Conservation (phyloP, 768 basidiomycete genomes). For the Lentinula lateritia region DNA sequence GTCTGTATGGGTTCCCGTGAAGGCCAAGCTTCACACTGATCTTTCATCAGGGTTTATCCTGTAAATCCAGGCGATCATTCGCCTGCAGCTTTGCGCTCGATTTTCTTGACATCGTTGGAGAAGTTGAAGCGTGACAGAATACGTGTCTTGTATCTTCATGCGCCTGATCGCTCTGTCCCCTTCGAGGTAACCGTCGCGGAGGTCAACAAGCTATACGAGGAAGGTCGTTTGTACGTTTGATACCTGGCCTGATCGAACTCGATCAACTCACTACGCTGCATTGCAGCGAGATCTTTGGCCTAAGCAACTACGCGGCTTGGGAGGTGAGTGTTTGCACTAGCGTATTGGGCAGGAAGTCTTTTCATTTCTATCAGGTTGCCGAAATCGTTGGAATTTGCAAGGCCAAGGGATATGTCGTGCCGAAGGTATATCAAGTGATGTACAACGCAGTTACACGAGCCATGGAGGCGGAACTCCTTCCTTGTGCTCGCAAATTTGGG, state of each 20-base stretch:
- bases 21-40: neutral
- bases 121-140: slow-evolving; percentile 28
- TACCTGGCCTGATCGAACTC: neutral
- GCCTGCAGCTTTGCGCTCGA: slow-evolving; percentile 28
- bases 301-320: slow-evolving; percentile 46
- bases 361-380: slow-evolving; percentile 28
- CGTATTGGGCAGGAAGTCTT: neutral
- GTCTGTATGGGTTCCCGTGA: slow-evolving; percentile 17
- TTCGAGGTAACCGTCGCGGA: slow-evolving; percentile 43
- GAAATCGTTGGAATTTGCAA: slow-evolving; percentile 44
- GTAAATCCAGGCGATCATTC: slow-evolving; percentile 32
- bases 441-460: slow-evolving; percentile 43
- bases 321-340: slow-evolving; percentile 25
- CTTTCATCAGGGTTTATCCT: slow-evolving; percentile 29
- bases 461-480: slow-evolving; percentile 42
- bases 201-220: slow-evolving; percentile 34
- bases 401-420: slow-evolving; percentile 35
- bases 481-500: slow-evolving; percentile 43
- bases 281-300: slow-evolving; percentile 39
- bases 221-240: slow-evolving; percentile 38
- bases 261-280: neutral
- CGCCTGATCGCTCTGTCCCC: slow-evolving; percentile 41
- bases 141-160: slow-evolving; percentile 39
- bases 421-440: slow-evolving; percentile 42
- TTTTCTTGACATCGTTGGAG: slow-evolving; percentile 31